Percentiles rank a stretch among this genome's conserved stretches.
Evolutionary conservation across 192 early-diverging fungal species (phyloP).

Genomic region (Glomus cerebriforme): DNA sequence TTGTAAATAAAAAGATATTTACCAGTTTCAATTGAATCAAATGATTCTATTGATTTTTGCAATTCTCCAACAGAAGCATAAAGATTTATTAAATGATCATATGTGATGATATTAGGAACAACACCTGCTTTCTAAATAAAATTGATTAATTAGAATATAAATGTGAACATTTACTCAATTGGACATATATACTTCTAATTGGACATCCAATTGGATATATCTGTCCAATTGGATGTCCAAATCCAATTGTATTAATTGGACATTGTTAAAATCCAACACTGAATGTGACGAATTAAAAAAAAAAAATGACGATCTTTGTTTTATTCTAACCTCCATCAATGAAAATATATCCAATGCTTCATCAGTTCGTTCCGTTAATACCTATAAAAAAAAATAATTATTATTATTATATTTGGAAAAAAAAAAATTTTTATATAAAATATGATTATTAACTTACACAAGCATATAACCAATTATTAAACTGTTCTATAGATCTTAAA

Average conservation of each 20-base stretch:
- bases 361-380: background rate
- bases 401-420: background rate
- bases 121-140: slow-evolving; percentile 52
- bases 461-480: slow-evolving; percentile 15
- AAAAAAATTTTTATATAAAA: no score
- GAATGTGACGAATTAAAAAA: background rate
- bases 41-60: slow-evolving; percentile 60
- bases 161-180: no score
- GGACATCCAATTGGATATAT: no score
- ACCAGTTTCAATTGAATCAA: slow-evolving; percentile 60
- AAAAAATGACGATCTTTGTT: background rate
- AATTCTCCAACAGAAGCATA: slow-evolving; percentile 70
- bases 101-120: slow-evolving; percentile 66
- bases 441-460: slow-evolving; percentile 10
- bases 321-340: background rate
- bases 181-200: no score
- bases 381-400: background rate
- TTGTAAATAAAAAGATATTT: slow-evolving; percentile 29
- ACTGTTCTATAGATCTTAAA: background rate
- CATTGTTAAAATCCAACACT: no score
- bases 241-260: no score
- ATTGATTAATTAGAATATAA: background rate
- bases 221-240: no score
- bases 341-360: background rate
- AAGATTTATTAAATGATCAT: slow-evolving; percentile 78